Evolutionary conservation across 2,329 filamentous ascomycete species (phyloP), one percentile per base, ranked within the genome.

Genomic region (Colletotrichum neosansevieriae): DNA sequence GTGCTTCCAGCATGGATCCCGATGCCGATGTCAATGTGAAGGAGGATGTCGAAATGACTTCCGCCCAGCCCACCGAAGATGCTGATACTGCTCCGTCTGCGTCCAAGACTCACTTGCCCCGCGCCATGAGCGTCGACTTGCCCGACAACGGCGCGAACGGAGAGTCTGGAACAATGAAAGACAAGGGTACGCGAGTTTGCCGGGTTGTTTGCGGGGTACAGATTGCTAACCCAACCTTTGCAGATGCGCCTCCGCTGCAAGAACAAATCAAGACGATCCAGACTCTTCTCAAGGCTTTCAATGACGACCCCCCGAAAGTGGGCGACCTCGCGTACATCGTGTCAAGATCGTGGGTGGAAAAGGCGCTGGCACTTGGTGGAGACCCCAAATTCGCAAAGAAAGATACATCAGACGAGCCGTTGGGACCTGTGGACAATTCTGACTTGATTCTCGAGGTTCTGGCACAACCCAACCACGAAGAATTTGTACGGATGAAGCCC

Each of bases 361-460:
- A 89, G 67, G 93, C 96, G 3, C 83, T 91, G 67, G 86, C 91
- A 24, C 84, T 92, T 63, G 88, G 87, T 56, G 84, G 86, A 9
- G 86, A 88, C n/a, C 78, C 83, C 15, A 85, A 87, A 65, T 80
- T 85, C 58, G 84, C 83, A 19, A 84, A 85, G 71, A 83, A 85
- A 70, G 92, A 92, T 70, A 81, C 84, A n/a, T 76, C 84, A 11
- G 86, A 90, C 66, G 86, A 88, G 4, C 73, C 81, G 7, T 86
- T 96, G 63, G 94, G 94, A 1, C 92, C 93, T 0, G 87, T 98
- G 36, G 94, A 98, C 82, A 98, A 98, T 76, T 89, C 92, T 0
- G 92, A 94, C 75, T 90, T 98, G 69, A 89, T 94, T 58, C 83
- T 90, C 67, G 85, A 90, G 70, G 83, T 85, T 40, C 81, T 90